phyloP scores from a whole-genome alignment of 2,329 filamentous ascomycete species.

The Diplodia intermedia region DNA sequence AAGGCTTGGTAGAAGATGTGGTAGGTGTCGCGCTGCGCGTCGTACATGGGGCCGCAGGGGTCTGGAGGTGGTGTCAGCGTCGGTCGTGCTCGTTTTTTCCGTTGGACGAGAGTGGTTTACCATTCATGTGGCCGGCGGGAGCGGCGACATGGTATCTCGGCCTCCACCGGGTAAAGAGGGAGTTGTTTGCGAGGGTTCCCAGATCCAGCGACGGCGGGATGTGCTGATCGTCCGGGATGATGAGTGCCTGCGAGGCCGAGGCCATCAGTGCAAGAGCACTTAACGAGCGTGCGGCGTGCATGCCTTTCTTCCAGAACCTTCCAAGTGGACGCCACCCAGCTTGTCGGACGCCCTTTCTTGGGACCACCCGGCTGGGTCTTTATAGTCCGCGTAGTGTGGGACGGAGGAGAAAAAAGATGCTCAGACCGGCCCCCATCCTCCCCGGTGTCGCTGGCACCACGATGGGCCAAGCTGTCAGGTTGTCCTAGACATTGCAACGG shows the following conservation, averaged over 20 bases:
- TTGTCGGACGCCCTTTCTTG: no score
- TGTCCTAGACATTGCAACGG: not conserved
- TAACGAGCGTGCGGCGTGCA: not conserved
- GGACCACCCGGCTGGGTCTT: not conserved
- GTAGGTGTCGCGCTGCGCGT: conserved; percentile 56
- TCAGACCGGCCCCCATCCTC: not conserved
- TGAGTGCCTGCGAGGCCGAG: not conserved
- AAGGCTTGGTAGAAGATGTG: conserved; percentile 63
- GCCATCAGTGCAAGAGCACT: not conserved
- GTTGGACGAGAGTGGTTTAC: conserved; percentile 6
- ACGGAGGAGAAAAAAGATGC: not conserved
- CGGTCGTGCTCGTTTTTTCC: not conserved
- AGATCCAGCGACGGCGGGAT: conserved; percentile 14
- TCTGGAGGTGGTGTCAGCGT: conserved; percentile 45
- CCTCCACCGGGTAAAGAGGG: conserved; percentile 58
- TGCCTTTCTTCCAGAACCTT: not conserved
- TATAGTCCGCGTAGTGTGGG: not conserved
- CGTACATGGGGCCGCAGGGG: conserved; percentile 60
- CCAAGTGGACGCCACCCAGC: not conserved
- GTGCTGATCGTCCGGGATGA: conserved; percentile 14
- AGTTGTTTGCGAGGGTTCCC: conserved; percentile 52
- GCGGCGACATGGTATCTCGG: conserved; percentile 55
- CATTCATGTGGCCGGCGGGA: conserved; percentile 59
- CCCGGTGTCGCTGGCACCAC: conserved; percentile 3
- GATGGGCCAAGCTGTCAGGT: not conserved